These are phyloP conservation scores for Termitomyces heimii DNA, from an alignment of 768 basidiomycete genomes.

Conservation along the genomic window DNA sequence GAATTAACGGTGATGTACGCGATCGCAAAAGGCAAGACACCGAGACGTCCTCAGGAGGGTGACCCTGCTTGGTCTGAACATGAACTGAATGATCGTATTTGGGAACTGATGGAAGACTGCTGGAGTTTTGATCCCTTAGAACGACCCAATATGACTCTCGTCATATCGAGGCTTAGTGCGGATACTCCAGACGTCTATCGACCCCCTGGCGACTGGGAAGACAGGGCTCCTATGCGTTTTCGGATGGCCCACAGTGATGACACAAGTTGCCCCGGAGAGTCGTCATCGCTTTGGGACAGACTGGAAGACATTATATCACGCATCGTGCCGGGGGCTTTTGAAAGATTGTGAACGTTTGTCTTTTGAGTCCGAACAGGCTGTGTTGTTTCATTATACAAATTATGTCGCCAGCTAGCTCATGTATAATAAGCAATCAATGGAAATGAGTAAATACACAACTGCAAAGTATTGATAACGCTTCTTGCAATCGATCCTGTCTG, in stretches of 20 bases:
- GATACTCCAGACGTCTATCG: not conserved
- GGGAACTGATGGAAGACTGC: slow-evolving; percentile 5
- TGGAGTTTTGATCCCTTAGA: not conserved
- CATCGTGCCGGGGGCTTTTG: not conserved
- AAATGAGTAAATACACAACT: not conserved
- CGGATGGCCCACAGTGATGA: not conserved
- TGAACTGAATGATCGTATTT: slow-evolving; percentile 1
- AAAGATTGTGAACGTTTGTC: not conserved
- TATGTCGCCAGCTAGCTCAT: not conserved
- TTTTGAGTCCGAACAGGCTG: too few relatives aligned
- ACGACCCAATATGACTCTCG: slow-evolving; percentile 4
- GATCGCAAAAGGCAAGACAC: not conserved
- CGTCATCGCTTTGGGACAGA: not conserved
- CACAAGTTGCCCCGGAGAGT: not conserved
- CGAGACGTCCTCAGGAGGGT: not conserved
- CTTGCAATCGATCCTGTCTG: not conserved
- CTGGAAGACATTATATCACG: not conserved
- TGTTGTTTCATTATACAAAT: not conserved
- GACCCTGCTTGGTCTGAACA: not conserved
- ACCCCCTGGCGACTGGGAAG: not conserved
- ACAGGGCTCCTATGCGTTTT: not conserved
- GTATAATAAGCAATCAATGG: not conserved
- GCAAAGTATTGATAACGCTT: not conserved
- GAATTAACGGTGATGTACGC: not conserved
- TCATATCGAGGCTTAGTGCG: not conserved